These are phyloP conservation scores for Penicillium expansum DNA, from an alignment of 2,329 filamentous ascomycete species.

Conservation along the genomic window DNA sequence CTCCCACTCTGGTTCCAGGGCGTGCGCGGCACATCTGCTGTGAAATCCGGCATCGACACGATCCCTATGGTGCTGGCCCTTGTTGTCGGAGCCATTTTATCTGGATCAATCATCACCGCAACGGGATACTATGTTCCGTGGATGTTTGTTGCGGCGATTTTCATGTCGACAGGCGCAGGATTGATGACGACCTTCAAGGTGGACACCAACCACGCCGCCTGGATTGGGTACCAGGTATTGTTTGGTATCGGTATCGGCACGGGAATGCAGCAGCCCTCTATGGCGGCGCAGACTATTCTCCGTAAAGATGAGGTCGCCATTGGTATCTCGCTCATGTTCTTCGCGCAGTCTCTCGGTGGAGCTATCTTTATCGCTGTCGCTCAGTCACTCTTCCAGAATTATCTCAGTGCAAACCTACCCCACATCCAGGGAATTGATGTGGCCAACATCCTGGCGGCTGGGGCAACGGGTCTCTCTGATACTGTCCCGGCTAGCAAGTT, in stretches of 20 bases:
- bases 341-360: slow-evolving; percentile 20
- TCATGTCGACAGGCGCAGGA: slow-evolving; percentile 19
- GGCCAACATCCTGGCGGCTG: slow-evolving; percentile 7
- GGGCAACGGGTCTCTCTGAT: slow-evolving; percentile 11
- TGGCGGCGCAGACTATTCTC: slow-evolving; percentile 20
- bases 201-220: slow-evolving; percentile 15
- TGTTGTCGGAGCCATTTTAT: slow-evolving; percentile 35
- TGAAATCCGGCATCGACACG: slow-evolving; percentile 47
- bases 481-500: slow-evolving; percentile 15
- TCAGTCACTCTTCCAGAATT: slow-evolving; percentile 20
- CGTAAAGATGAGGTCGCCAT: slow-evolving; percentile 15
- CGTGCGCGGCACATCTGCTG: slow-evolving; percentile 43
- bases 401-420: slow-evolving; percentile 10
- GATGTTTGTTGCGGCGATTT: slow-evolving; percentile 29
- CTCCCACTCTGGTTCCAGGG: slow-evolving; percentile 51
- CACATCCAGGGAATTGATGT: slow-evolving; percentile 14
- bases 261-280: slow-evolving; percentile 19
- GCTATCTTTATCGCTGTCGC: slow-evolving; percentile 20
- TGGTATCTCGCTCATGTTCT: slow-evolving; percentile 20
- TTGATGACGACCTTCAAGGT: slow-evolving; percentile 19
- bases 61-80: slow-evolving; percentile 41
- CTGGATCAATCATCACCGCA: slow-evolving; percentile 33
- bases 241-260: slow-evolving; percentile 20
- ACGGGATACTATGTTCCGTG: slow-evolving; percentile 44
- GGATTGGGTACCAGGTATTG: slow-evolving; percentile 23